phyloP scores from a whole-genome alignment of 306 rosid genomes.

The Echinosophora koreensis region DNA sequence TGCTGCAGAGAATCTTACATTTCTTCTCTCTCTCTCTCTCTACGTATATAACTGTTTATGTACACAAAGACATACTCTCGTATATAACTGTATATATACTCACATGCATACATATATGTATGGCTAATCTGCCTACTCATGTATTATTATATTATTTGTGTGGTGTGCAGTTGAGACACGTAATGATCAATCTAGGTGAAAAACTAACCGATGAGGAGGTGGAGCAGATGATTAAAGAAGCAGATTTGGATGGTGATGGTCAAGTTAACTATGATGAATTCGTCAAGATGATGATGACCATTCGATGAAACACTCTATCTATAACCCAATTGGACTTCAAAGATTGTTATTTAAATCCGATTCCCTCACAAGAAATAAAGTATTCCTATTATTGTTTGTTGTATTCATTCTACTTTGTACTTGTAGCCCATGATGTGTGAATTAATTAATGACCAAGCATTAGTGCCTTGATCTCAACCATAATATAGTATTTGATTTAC shows the following conservation, averaged over 20 bases:
- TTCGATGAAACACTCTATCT: slow-evolving; percentile 56
- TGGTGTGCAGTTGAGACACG: slow-evolving; percentile 77
- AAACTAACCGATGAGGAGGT: slow-evolving; percentile 87
- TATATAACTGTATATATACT: too few relatives aligned
- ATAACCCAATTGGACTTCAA: background rate
- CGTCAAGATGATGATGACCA: slow-evolving; percentile 85
- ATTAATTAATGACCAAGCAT: slow-evolving; percentile 33
- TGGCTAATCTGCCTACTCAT: background rate
- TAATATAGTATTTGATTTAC: background rate
- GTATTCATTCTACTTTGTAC: slow-evolving; percentile 19
- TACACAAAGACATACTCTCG: background rate
- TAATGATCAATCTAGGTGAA: slow-evolving; percentile 90
- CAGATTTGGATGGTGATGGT: slow-evolving; percentile 96
- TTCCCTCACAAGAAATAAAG: slow-evolving; percentile 21
- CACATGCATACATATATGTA: background rate
- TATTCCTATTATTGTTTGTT: slow-evolving; percentile 5
- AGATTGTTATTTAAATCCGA: slow-evolving; percentile 33
- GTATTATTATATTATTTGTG: background rate
- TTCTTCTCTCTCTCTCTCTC: background rate
- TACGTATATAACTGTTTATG: background rate
- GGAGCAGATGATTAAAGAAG: slow-evolving; percentile 90
- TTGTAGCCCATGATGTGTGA: slow-evolving; percentile 49
- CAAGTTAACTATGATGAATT: slow-evolving; percentile 90
- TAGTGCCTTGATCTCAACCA: slow-evolving; percentile 47
- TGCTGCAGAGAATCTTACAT: slow-evolving; percentile 43